Evolutionary conservation across 2,329 filamentous ascomycete genomes (phyloP).

Genomic region (Penicillium nordicum): DNA sequence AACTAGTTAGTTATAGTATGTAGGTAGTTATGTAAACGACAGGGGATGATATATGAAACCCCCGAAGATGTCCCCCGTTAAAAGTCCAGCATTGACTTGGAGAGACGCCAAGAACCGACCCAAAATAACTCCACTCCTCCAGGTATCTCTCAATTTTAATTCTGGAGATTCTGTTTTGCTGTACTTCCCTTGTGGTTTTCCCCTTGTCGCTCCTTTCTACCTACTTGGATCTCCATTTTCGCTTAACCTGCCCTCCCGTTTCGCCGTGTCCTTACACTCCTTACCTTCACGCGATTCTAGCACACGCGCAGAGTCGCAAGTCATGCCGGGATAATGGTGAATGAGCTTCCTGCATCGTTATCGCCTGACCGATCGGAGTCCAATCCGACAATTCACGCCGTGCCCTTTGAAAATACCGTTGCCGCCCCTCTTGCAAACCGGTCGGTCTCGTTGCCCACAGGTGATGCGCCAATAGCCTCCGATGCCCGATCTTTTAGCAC

Average conservation of each 20-base stretch:
- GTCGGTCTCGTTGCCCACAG: slow-evolving; percentile 28
- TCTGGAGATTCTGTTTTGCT: slow-evolving; percentile 7
- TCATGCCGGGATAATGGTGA: slow-evolving; percentile 38
- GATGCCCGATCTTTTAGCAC: slow-evolving; percentile 27
- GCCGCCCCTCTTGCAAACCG: slow-evolving; percentile 24
- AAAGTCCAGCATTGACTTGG: not conserved
- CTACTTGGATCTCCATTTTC: not conserved
- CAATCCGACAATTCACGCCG: slow-evolving; percentile 23
- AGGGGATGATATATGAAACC: not conserved
- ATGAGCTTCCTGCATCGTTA: slow-evolving; percentile 30
- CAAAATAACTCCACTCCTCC: slow-evolving; percentile 17
- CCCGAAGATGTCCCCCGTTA: not conserved
- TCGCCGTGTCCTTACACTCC: slow-evolving; percentile 8
- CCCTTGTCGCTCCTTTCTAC: slow-evolving; percentile 19
- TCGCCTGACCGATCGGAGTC: slow-evolving; percentile 26
- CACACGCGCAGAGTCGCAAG: slow-evolving; percentile 20
- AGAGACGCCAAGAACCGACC: slow-evolving; percentile 19
- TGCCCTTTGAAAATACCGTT: slow-evolving; percentile 29
- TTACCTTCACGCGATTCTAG: slow-evolving; percentile 7
- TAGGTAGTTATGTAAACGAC: too few relatives aligned
- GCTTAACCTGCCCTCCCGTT: slow-evolving; percentile 3
- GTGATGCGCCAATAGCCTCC: slow-evolving; percentile 21
- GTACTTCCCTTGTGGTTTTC: slow-evolving; percentile 1
- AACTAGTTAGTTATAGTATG: too few relatives aligned
- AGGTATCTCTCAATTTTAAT: slow-evolving; percentile 19